Percentiles rank a stretch among this genome's conserved stretches.
Evolutionary conservation across 1,284 basidiomycete species (phyloP).

Genomic region (Schizophyllum amplum): DNA sequence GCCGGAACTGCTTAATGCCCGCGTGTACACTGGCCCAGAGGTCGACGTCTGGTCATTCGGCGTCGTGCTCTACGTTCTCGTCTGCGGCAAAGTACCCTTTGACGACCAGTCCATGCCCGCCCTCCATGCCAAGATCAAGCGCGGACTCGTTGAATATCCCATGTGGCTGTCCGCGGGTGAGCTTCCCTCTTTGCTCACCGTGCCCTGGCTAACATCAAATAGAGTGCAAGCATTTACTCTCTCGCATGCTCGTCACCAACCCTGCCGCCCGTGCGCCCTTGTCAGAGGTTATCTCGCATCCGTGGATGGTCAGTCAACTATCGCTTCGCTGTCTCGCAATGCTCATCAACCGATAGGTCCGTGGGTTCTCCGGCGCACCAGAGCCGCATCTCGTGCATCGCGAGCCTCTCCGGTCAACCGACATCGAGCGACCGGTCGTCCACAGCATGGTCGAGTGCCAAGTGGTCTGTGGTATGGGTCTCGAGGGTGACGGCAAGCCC

Average conservation of each 20-base stretch:
- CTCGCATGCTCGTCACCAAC: conserved; percentile 94
- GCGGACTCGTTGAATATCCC: conserved; percentile 94
- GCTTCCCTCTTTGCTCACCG: conserved; percentile 18
- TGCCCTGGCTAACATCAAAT: conserved; percentile 12
- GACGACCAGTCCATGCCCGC: conserved; percentile 99
- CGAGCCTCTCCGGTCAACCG: conserved; percentile 80
- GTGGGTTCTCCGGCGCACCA: conserved; percentile 77
- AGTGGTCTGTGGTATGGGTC: conserved; percentile 92
- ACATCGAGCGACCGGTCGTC: conserved; percentile 62
- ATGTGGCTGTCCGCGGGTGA: conserved; percentile 90
- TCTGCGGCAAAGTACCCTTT: conserved; percentile 98
- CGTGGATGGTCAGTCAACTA: conserved; percentile 65
- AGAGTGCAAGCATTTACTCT: conserved; percentile 94
- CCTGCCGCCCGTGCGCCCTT: conserved; percentile 81
- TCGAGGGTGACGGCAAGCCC: conserved; percentile 66
- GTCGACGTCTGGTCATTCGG: conserved; percentile 99
- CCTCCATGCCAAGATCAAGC: conserved; percentile 97
- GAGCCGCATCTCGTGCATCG: conserved; percentile 83
- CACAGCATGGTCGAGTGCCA: not conserved
- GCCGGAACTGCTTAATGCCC: conserved; percentile 93
- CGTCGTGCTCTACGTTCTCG: conserved; percentile 94
- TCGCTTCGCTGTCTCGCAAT: not conserved
- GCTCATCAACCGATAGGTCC: conserved; percentile 25
- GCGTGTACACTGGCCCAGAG: conserved; percentile 94
- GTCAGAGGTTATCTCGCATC: conserved; percentile 82